These are phyloP conservation scores for Thinopyrum elongatum DNA, from an alignment of 176 grass and related monocot genomes.

Conservation along the genomic window DNA sequence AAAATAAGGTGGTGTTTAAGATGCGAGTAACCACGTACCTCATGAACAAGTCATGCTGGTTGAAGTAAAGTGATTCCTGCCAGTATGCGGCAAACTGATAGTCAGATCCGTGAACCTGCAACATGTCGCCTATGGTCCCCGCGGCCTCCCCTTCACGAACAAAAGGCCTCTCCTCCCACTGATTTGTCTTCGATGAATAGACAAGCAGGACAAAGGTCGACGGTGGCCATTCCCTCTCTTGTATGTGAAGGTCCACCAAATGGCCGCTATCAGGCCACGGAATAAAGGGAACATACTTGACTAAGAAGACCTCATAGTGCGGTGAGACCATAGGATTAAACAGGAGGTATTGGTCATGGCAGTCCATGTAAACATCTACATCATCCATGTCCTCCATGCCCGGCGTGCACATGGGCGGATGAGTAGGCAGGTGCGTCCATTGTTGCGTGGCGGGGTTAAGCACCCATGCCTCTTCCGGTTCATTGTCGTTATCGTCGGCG, in stretches of 20 bases:
- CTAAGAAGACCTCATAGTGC: neutral
- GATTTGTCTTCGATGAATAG: no score
- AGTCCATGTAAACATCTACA: neutral
- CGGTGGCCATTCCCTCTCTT: neutral
- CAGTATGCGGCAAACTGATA: neutral
- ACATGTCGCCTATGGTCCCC: no score
- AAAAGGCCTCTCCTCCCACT: no score
- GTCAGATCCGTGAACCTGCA: neutral
- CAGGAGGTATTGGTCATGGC: neutral
- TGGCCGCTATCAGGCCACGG: neutral
- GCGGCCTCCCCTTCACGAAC: no score
- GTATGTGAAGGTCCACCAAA: neutral
- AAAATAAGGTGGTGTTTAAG: no score
- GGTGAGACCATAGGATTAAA: neutral
- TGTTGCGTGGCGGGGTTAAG: neutral
- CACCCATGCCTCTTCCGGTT: neutral
- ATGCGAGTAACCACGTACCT: neutral
- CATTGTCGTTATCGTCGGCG: accelerated
- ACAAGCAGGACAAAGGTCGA: no score
- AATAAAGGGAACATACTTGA: neutral
- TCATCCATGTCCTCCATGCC: neutral
- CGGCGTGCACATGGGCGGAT: neutral
- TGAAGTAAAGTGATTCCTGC: neutral
- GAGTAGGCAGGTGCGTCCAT: neutral
- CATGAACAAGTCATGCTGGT: neutral